These are phyloP conservation scores for Lasiodiplodia theobromae DNA, from an alignment of 2,329 filamentous ascomycete genomes.

Conservation along the genomic window DNA sequence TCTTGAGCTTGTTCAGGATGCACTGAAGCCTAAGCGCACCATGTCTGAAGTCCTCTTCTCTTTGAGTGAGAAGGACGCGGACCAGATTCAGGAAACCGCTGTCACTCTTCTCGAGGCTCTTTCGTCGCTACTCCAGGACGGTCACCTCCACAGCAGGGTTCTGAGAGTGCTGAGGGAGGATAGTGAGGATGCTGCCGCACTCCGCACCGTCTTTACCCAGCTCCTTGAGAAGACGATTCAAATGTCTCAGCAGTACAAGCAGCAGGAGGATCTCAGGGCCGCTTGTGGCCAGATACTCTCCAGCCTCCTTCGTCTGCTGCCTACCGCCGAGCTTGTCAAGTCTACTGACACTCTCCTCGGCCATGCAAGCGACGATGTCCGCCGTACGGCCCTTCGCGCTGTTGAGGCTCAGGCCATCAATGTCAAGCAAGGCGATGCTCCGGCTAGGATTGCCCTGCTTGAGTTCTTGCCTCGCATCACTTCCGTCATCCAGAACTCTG, in stretches of 20 bases:
- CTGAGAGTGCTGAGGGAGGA: conserved; percentile 41
- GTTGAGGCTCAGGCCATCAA: conserved; percentile 80
- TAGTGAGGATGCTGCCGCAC: conserved; percentile 36
- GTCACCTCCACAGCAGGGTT: conserved; percentile 42
- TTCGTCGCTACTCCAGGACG: conserved; percentile 45
- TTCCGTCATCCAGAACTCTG: conserved; percentile 74
- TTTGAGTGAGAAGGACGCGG: conserved; percentile 56
- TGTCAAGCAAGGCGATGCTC: conserved; percentile 72
- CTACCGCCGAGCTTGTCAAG: conserved; percentile 87
- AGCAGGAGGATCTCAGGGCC: conserved; percentile 43
- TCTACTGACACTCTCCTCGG: conserved; percentile 83
- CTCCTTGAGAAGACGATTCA: conserved; percentile 52
- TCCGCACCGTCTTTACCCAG: conserved; percentile 43
- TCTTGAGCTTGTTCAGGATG: conserved; percentile 75
- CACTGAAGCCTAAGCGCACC: conserved; percentile 75
- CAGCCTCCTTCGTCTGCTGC: conserved; percentile 82
- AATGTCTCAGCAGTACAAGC: conserved; percentile 70
- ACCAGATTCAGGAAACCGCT: conserved; percentile 46
- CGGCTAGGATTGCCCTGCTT: conserved; percentile 74
- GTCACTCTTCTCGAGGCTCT: conserved; percentile 49
- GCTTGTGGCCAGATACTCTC: conserved; percentile 73
- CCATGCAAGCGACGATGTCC: conserved; percentile 73
- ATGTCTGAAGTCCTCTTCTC: conserved; percentile 77
- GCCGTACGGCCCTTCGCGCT: conserved; percentile 74
- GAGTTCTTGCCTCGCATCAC: conserved; percentile 82